A percentile compares a stretch with the other conserved stretches of the same genome.
Conservation (phyloP, 805 yeast species). For the Cyberlindnera misumaiensis region DNA sequence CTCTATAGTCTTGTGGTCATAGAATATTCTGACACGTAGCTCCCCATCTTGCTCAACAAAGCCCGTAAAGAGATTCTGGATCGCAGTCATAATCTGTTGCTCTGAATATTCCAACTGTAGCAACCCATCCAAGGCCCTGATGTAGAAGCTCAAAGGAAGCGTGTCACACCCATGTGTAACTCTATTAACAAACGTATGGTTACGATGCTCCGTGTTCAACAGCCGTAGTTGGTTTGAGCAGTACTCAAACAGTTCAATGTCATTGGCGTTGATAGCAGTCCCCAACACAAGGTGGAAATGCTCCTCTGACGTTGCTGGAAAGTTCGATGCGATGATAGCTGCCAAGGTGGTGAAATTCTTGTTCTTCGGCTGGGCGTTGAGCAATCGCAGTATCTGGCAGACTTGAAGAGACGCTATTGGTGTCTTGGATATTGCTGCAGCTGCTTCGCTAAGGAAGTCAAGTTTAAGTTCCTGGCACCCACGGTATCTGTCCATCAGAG, state of each 20-base stretch:
- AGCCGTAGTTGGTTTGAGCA: constrained; percentile 5
- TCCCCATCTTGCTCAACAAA: neutral
- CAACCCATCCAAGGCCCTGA: constrained; percentile 5
- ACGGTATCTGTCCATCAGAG: neutral
- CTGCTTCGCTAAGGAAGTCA: constrained; percentile 4
- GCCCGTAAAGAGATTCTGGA: constrained; percentile 4
- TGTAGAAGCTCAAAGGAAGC: constrained; percentile 3
- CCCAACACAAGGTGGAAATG: constrained; percentile 1
- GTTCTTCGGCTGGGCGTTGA: constrained; percentile 3
- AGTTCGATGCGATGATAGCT: neutral
- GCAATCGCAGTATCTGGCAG: neutral
- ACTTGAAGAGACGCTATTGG: constrained; percentile 3
- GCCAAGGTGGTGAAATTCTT: constrained; percentile 8
- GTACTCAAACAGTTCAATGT: constrained; percentile 4
- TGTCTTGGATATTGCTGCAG: constrained; percentile 5
- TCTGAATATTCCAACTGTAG: constrained; percentile 4
- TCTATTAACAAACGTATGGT: constrained; percentile 3
- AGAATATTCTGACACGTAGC: constrained; percentile 2
- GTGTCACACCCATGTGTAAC: neutral
- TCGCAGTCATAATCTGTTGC: constrained; percentile 2
- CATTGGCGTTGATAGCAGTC: constrained; percentile 5
- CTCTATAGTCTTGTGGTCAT: constrained; percentile 1
- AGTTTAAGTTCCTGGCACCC: neutral
- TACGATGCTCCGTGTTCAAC: constrained; percentile 2
- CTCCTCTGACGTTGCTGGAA: constrained; percentile 1